Base-by-base conservation (phyloP, 1,284 basidiomycete species). In the Ceratobasidium sp. region DNA sequence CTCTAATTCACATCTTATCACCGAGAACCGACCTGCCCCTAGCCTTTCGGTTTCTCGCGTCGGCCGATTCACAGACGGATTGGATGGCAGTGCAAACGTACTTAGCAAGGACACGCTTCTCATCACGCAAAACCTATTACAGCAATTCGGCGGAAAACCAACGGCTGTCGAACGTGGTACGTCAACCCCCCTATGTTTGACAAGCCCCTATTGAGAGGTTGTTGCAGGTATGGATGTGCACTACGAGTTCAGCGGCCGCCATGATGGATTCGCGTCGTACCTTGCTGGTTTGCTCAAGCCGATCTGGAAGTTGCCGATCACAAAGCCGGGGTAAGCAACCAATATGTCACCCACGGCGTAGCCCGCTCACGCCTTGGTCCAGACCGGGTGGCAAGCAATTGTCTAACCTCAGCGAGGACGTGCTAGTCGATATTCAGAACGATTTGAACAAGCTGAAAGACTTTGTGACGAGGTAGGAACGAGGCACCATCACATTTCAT, bases 261-360 rank as follows among this genome's bases (percentile, higher is more conserved):
- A 95, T 74, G 94, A 98, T 79, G 96, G 94, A 0, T 83, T 98
- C 43, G 91, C 91, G 0, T 79, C 96, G 35, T 96, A 94, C 77
- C 87, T 98, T 74, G 87, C 93, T 2, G 85, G 96, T 62, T 82
- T 96, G 29, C 80, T 98, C 17, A 83, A 94, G 43, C 91, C 93
- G 0, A 84, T 98, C 71, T 98, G 96, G 96, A 90, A 89, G 74
- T 82, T 85, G 65, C 92, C 89, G 74, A 80, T 98, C 68, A 91
- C 88, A 3, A 82, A 81, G 68, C 75, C 82, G 35, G 81, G 85
- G 90, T 91, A 75, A 67, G 80, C n/a, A n/a, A n/a, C n/a, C n/a
- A n/a, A n/a, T n/a, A n/a, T n/a, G n/a, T n/a, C n/a, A n/a, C n/a
- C n/a, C n/a, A n/a, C n/a, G n/a, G n/a, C n/a, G n/a, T n/a, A n/a